Conservation (phyloP, 140 eudicot genomes). For the Bidens hawaiensis region DNA sequence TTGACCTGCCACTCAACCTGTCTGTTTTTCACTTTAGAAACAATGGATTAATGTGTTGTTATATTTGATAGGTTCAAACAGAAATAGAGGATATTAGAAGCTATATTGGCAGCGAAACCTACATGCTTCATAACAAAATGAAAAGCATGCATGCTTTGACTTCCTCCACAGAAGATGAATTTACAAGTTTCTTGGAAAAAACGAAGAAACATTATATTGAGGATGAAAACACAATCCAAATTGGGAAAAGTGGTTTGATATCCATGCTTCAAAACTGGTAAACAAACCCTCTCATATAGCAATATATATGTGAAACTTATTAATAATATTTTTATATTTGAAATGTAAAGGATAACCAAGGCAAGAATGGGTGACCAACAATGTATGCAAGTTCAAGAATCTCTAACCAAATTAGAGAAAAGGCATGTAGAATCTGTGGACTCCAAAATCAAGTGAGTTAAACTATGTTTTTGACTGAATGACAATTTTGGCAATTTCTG, state of each 20-base stretch:
- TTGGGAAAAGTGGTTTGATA: constrained; percentile 21
- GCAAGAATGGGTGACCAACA: constrained; percentile 37
- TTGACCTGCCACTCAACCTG: not conserved
- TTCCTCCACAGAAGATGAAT: constrained; percentile 33
- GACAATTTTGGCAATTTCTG: not conserved
- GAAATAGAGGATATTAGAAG: constrained; percentile 42
- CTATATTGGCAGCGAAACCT: constrained; percentile 31
- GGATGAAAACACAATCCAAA: constrained; percentile 25
- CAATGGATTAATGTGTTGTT: not conserved
- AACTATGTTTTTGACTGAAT: not conserved
- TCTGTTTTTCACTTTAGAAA: not conserved
- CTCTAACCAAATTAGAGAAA: constrained; percentile 28
- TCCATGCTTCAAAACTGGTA: constrained; percentile 36
- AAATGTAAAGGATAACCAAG: constrained; percentile 29
- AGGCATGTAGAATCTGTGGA: constrained; percentile 24
- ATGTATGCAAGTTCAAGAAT: constrained; percentile 40
- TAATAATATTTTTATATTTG: not conserved
- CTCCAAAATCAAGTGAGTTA: constrained; percentile 36
- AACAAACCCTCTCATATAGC: not conserved
- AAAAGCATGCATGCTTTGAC: constrained; percentile 25
- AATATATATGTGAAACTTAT: not conserved
- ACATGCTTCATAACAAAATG: constrained; percentile 29
- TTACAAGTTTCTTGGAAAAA: constrained; percentile 23
- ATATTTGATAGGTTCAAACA: constrained; percentile 38
- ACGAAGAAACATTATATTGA: constrained; percentile 32